phyloP scores from a whole-genome alignment of 2,329 filamentous ascomycete genomes.

The Sclerotinia sclerotiorum region DNA sequence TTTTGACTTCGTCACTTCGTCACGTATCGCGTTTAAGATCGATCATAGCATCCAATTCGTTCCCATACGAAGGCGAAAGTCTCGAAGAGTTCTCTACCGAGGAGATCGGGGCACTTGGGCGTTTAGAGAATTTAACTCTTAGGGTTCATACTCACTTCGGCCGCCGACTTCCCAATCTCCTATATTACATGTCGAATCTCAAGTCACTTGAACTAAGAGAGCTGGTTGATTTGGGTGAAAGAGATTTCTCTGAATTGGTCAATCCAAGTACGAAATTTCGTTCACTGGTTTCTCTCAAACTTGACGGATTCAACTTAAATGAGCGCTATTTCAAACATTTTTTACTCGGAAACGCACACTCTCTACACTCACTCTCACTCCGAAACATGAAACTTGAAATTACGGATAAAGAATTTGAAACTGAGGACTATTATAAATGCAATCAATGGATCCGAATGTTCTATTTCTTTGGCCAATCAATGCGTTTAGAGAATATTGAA shows the following conservation, averaged over 20 bases:
- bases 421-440: neutral
- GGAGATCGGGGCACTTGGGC: neutral
- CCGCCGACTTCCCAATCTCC: neutral
- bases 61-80: neutral
- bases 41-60: neutral
- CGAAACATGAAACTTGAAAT: neutral
- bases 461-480: neutral
- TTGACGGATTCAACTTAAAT: neutral
- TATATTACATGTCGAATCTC: neutral
- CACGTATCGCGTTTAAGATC: neutral
- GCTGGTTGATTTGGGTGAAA: accelerated
- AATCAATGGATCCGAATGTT: constrained; percentile 16
- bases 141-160: accelerated
- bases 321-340: constrained; percentile 1
- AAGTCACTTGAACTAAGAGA: neutral
- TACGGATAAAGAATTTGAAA: neutral
- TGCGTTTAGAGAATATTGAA: neutral
- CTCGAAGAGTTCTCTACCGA: neutral
- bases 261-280: neutral
- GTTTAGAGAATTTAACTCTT: neutral
- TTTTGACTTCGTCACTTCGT: neutral
- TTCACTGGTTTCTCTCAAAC: neutral
- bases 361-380: constrained; percentile 7
- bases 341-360: neutral
- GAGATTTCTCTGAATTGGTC: neutral